Base-by-base conservation (phyloP, 306 rosid species). In the Prunus armeniaca region DNA sequence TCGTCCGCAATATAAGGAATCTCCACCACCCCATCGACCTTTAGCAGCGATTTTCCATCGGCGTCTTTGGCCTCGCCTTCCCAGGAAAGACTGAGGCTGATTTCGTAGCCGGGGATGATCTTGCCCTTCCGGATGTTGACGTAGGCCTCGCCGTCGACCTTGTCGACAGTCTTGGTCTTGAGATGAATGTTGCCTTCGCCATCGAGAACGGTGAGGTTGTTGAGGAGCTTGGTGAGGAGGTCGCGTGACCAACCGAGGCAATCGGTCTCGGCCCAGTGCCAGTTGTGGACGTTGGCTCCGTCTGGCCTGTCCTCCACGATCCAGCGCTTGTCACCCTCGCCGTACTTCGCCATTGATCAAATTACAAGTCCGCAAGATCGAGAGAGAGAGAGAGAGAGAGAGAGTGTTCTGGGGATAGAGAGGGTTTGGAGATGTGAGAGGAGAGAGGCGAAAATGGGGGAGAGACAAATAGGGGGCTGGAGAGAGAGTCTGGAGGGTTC, bases 281-380 rank as follows among this genome's bases (percentile, higher is more conserved):
- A 95, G 86, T 95, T 95, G 82, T 95, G 97, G 54, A 95, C 97
- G 81, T 95, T 95, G 24, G 99, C 86, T 9, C 99, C 99, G 79
- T 95, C 99, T 4, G 97, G 72, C 8, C 99, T 79, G 28, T 95
- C 99, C 43, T 89, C 97, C 9, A 95, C 99, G 90, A 95, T 95
- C 99, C 99, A 95, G 0, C 99, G 93, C 81, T 88, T 91, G 87
- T 92, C 98, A 51, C 99, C 99, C 74, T 95, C 99, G 69, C 99
- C 99, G 85, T 77, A 88, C 71, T 78, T 88, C 0, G 98, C 98
- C 98, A 94, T 93, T 46, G 72, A 11, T 54, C 2, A 12, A 30
- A 24, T 38, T n/a, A 27, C 10, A 30, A 61, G 15, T 12, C 25
- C 65, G 27, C n/a, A 34, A 13, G 45, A 6, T 12, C 19, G 49